Evolutionary conservation across 2,329 filamentous ascomycete species (phyloP), one percentile per base, ranked within the genome.

Genomic region (Sporothrix dimorphospora): DNA sequence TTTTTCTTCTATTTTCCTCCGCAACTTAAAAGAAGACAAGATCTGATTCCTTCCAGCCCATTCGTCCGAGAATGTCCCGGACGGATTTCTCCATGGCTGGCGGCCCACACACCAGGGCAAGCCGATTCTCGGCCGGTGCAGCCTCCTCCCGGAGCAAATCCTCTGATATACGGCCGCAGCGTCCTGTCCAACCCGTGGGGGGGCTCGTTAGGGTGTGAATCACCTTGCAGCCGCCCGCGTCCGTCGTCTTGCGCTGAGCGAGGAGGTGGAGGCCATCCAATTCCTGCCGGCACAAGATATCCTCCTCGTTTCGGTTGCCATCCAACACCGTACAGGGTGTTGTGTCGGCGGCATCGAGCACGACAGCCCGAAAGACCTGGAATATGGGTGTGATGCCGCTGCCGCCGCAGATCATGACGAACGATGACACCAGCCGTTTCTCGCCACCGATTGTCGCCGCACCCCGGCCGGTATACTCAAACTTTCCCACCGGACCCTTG

Each of bases 301-400:
- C 94, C 74, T 91, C 90, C 70, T 93, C 88, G 7, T 85, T 78
- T 14, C 93, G 84, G 77, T 98, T 98, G 0, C 94, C 93, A 77
- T 97, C 86, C 0, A 98, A 82, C 0, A 98, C 85, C 1, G 91
- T 81, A 77, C 93, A 97, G 1, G 80, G 82, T 0, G 92, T 96
- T 9, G 80, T 75, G 77, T 95, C 92, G 0, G 83, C 79, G 1
- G 79, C 76, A 73, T 96, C 89, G 65, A 86, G 83, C 74, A 95
- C 89, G 61, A 97, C 88, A 0, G 92, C 91, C 7, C 92, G 85
- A 69, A 97, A 83, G 3, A 97, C 92, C 78, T 96, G 92, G 79
- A 91, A 96, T 75, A 97, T 92, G 0, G 94, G 94, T n/a, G 94
- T 97, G 77, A 98, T 92, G 0, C 94, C 94, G n/a, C 89, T 93